Evolutionary conservation across 768 basidiomycete genomes (phyloP), one percentile per base, ranked within the genome.

Genomic region (Termitomyces sp.): DNA sequence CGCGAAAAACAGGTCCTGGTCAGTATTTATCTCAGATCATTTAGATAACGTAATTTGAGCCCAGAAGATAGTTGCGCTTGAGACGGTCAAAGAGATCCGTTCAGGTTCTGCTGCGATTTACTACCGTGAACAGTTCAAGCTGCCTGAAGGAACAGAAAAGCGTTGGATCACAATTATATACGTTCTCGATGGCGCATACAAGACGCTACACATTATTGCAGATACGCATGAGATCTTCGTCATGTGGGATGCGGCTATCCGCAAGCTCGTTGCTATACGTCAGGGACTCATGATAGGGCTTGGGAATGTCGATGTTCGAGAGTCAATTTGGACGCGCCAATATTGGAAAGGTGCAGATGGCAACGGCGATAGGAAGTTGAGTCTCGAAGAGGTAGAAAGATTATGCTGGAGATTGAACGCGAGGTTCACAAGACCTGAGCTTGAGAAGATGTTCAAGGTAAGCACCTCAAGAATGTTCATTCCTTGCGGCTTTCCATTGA

Each of bases 141-240:
- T 85, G 41, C 75, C 88, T 0, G 71, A 76, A 49, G 81, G 84
- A 52, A 78, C 80, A 57, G 86, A 90, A 63, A 75, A 81, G 39
- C 79, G 86, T 20, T 96, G 92, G 91, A 80, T 96, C 62, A 91
- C 93, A 0, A 79, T 97, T 70, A 84, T 94, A 60, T 94, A 95
- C 65, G 83, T 89, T 58, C 74, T 87, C 50, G 84, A 86, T 45
- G 88, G 85, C 13, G 77, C 76, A 24, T 92, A 91, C 78, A 95
- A 95, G 75, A 89, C 89, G 0, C 79, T 94, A 26, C 93, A 97
- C 66, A 78, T 95, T 60, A 80, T 95, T 54, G 88, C 94, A 2
- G 79, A 85, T 2, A 84, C 85, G 0, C 70, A 72, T 29, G 72
- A 78, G 4, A 64, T 68, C 2, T 76, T 78, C 55, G 60, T 73